Percentiles rank a stretch among this genome's conserved stretches.
These are phyloP conservation scores for Tuber microsphaerosporum DNA, from an alignment of 495 filamentous ascomycete genomes.

Conservation along the genomic window DNA sequence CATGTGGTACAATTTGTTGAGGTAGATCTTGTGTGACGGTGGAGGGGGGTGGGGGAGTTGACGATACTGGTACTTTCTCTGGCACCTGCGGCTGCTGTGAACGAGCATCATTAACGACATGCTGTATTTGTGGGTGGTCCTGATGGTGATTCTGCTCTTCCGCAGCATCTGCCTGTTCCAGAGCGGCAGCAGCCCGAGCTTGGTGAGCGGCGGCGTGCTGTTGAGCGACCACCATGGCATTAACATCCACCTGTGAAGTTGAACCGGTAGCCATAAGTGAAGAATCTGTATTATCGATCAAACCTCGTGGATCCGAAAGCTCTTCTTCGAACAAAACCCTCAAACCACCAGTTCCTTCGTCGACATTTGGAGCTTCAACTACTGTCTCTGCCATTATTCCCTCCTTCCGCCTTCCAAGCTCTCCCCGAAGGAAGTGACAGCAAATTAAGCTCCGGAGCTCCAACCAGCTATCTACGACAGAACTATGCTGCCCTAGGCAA, in stretches of 20 bases:
- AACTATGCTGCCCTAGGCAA: not conserved
- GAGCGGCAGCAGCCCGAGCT: conserved; percentile 36
- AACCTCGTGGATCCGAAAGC: conserved; percentile 18
- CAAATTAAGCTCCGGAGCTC: conserved; percentile 11
- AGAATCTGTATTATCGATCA: conserved; percentile 7
- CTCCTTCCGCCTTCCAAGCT: conserved; percentile 14
- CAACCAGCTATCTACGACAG: conserved; percentile 11
- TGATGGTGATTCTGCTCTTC: conserved; percentile 30
- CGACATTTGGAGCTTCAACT: conserved; percentile 26
- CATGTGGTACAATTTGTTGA: conserved; percentile 12
- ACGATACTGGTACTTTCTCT: conserved; percentile 23
- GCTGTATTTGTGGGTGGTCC: conserved; percentile 25
- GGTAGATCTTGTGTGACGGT: conserved; percentile 18
- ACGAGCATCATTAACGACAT: conserved; percentile 14
- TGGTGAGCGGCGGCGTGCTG: conserved; percentile 37
- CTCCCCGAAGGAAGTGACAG: conserved; percentile 21
- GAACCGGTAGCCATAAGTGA: conserved; percentile 26
- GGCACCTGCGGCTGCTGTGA: conserved; percentile 25
- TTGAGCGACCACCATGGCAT: conserved; percentile 32
- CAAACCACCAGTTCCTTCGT: conserved; percentile 33
- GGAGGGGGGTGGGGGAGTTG: conserved; percentile 15
- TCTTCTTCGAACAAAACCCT: conserved; percentile 33
- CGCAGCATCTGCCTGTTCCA: conserved; percentile 34
- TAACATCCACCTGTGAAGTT: conserved; percentile 26
- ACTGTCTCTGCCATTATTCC: conserved; percentile 28